These are phyloP conservation scores for Blastocystis sp. DNA, from an alignment of 352 stramenopile genomes.

Conservation along the genomic window DNA sequence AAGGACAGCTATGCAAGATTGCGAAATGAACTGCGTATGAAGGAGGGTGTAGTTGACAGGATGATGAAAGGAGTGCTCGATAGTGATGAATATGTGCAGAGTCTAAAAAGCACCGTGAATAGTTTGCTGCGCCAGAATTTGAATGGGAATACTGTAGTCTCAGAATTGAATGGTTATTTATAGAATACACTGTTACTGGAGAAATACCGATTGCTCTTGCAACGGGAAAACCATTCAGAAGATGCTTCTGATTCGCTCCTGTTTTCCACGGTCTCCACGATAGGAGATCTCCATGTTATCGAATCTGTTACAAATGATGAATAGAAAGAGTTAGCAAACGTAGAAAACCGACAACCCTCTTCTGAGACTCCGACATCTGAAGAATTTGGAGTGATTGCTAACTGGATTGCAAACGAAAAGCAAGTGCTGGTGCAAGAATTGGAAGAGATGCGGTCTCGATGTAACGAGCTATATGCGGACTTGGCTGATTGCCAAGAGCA, in stretches of 20 bases:
- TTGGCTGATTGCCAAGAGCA: constrained; percentile 30
- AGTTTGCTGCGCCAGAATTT: neutral
- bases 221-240: neutral
- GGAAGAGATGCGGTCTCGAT: constrained; percentile 4
- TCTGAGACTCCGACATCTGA: neutral
- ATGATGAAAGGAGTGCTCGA: neutral
- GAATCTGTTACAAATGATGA: neutral
- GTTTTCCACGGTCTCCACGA: constrained; percentile 2
- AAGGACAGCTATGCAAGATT: neutral
- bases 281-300: neutral
- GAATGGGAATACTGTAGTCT: neutral
- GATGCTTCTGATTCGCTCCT: neutral
- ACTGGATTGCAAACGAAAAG: neutral
- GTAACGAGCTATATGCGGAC: constrained; percentile 33
- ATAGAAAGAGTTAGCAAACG: neutral
- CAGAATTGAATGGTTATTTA: neutral
- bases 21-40: neutral
- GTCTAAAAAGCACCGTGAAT: neutral
- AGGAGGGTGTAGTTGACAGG: neutral
- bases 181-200: neutral
- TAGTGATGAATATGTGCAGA: neutral
- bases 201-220: constrained; percentile 2
- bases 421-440: neutral
- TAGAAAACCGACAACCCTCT: neutral
- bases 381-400: neutral